These are phyloP conservation scores for Hermanozyma aechmeae DNA, from an alignment of 805 yeast species.

Conservation along the genomic window DNA sequence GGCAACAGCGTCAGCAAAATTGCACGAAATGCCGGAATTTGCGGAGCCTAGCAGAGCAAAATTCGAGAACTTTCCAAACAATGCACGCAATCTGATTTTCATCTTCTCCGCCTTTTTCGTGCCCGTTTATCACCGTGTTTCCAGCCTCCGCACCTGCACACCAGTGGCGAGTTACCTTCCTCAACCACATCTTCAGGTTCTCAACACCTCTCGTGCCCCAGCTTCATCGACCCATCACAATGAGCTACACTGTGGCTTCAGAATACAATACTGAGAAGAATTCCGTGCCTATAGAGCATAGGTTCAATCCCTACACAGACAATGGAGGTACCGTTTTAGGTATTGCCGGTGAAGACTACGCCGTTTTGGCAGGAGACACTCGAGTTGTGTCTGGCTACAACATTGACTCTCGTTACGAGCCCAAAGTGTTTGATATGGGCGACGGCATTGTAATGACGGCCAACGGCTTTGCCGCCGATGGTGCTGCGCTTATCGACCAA, in stretches of 20 bases:
- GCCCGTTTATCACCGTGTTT: too few relatives aligned
- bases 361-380: conserved; percentile 97
- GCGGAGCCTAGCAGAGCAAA: too few relatives aligned
- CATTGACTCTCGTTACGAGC: conserved; percentile 87
- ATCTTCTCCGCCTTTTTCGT: too few relatives aligned
- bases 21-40: too few relatives aligned
- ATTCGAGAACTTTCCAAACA: too few relatives aligned
- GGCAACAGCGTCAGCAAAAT: too few relatives aligned
- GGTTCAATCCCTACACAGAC: conserved; percentile 88
- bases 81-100: too few relatives aligned
- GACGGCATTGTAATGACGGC: conserved; percentile 84
- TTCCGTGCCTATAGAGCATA: conserved; percentile 71
- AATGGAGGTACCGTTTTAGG: conserved; percentile 97
- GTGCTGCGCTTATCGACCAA: conserved; percentile 70
- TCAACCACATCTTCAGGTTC: too few relatives aligned
- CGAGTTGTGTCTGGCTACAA: conserved; percentile 91
- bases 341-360: conserved; percentile 96
- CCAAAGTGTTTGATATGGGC: conserved; percentile 82
- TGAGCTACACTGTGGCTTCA: conserved; percentile 12
- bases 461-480: conserved; percentile 96
- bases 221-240: too few relatives aligned
- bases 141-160: too few relatives aligned
- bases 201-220: too few relatives aligned
- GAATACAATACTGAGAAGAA: conserved; percentile 8
- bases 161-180: too few relatives aligned